These are phyloP conservation scores for Vairimorpha necatrix DNA, from an alignment of 371 early-diverging fungal genomes.

Conservation along the genomic window DNA sequence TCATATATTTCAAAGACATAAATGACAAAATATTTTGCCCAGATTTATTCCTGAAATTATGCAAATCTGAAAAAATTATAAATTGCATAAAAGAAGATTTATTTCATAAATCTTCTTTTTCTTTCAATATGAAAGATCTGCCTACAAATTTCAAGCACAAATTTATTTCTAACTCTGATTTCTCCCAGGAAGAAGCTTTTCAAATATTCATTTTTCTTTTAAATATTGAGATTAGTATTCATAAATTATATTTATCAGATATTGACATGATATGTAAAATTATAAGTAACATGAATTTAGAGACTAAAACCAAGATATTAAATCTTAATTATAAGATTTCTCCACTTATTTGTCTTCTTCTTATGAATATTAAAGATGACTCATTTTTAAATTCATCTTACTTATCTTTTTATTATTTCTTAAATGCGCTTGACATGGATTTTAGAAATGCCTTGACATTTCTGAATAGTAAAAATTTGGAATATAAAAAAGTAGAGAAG, in stretches of 20 bases:
- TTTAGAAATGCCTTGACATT: constrained; percentile 11
- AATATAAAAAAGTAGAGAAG: constrained; percentile 2
- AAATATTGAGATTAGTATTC: constrained; percentile 5
- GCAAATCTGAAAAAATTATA: neutral
- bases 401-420: constrained; percentile 1
- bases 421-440: neutral
- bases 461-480: neutral
- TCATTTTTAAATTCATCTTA: neutral
- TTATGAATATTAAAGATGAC: neutral
- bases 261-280: neutral
- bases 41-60: neutral
- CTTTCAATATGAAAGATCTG: neutral
- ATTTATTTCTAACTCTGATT: neutral
- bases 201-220: constrained; percentile 12
- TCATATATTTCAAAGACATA: constrained; percentile 2
- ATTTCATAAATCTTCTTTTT: neutral
- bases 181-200: neutral
- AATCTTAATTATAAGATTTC: constrained; percentile 8
- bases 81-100: constrained; percentile 5
- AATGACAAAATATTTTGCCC: neutral
- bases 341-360: constrained; percentile 18
- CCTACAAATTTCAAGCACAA: neutral
- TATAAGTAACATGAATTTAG: neutral
- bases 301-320: constrained; percentile 2
- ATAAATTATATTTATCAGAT: neutral